Percentiles rank a stretch among this genome's conserved stretches.
Evolutionary conservation across 345 rosid genomes (phyloP).

Genomic region (Tarenaya hassleriana): DNA sequence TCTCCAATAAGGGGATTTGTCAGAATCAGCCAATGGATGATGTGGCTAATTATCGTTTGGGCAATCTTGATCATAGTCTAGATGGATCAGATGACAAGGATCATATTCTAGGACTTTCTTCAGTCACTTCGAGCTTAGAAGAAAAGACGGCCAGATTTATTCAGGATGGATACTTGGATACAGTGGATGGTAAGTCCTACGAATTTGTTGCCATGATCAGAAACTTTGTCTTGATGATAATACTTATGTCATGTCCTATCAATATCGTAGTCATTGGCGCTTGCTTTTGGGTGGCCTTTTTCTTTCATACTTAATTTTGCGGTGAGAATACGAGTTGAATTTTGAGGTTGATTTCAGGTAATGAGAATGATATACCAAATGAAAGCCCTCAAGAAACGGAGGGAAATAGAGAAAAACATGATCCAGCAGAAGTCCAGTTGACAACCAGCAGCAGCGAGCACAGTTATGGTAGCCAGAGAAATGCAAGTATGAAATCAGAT

Average conservation of each 20-base stretch:
- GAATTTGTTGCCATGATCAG: no score
- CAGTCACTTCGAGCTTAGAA: constrained; percentile 37
- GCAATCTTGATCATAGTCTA: constrained; percentile 13
- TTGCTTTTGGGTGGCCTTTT: no score
- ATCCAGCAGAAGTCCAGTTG: constrained; percentile 21
- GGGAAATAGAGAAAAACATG: constrained; percentile 21
- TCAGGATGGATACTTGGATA: constrained; percentile 61
- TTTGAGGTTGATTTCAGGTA: constrained; percentile 35
- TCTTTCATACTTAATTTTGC: no score
- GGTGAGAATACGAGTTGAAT: no score
- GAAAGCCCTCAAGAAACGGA: constrained; percentile 31
- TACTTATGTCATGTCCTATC: no score
- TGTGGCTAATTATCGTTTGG: constrained; percentile 20
- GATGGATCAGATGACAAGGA: constrained; percentile 21
- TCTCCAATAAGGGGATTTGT: no score
- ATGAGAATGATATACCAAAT: constrained; percentile 21
- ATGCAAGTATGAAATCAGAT: constrained; percentile 28
- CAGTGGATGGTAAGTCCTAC: constrained; percentile 42
- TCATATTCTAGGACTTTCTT: constrained; percentile 22
- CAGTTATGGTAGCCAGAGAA: constrained; percentile 19
- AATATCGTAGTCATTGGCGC: no score
- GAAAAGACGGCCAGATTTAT: constrained; percentile 58
- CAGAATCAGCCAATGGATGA: no score
- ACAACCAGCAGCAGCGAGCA: constrained; percentile 24
- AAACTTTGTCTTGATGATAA: no score